A percentile compares a stretch with the other conserved stretches of the same genome.
These are phyloP conservation scores for Pyricularia sp. DNA, from an alignment of 2,329 filamentous ascomycete species.

Conservation along the genomic window DNA sequence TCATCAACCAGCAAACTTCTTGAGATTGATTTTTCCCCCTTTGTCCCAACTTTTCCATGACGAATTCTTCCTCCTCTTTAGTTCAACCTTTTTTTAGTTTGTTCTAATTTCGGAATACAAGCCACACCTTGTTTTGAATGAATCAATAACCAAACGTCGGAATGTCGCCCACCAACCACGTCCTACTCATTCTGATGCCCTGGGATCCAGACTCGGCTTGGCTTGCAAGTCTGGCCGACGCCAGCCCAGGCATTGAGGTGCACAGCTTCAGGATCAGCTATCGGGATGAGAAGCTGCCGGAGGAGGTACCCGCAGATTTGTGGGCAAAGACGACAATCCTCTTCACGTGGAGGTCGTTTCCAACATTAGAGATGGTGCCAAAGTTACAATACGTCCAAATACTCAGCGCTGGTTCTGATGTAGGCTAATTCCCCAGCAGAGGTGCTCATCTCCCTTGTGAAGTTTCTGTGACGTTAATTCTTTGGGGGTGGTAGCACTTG, in stretches of 20 bases:
- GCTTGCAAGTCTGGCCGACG: not conserved
- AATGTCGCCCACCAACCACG: not conserved
- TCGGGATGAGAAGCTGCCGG: not conserved
- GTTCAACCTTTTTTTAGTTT: not conserved
- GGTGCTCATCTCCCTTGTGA: too few species aligned
- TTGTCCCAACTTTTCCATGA: not conserved
- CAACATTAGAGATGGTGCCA: conserved; percentile 30
- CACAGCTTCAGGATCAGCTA: not conserved
- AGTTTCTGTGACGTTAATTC: too few species aligned
- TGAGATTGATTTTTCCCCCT: not conserved
- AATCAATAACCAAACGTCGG: not conserved
- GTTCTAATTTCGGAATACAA: not conserved
- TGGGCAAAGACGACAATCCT: conserved; percentile 39
- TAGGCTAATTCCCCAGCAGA: too few species aligned
- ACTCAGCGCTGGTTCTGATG: too few species aligned
- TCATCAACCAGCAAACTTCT: not conserved
- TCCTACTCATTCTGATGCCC: not conserved
- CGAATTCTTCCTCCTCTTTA: not conserved
- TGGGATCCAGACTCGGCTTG: not conserved
- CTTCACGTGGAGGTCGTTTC: conserved; percentile 21
- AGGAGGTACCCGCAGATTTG: not conserved
- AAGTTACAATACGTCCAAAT: conserved; percentile 14
- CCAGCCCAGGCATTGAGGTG: not conserved
- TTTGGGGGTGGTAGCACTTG: conserved; percentile 19
- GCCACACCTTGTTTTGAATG: not conserved